These are phyloP conservation scores for Ochetophila trinervis DNA, from an alignment of 306 rosid species.

Conservation along the genomic window DNA sequence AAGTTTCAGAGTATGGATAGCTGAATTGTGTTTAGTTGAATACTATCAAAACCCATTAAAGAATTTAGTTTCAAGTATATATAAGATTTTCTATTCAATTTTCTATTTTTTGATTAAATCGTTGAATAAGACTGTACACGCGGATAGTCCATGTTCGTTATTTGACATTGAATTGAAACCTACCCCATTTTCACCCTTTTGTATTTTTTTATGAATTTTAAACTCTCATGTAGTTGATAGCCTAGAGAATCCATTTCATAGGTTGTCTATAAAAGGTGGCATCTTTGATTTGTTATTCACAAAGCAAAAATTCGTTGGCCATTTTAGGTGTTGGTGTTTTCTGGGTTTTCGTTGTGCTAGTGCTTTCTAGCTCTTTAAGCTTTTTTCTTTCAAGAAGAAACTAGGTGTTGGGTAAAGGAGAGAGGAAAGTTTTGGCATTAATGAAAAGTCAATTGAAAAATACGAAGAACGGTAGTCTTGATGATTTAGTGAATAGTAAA, in stretches of 20 bases:
- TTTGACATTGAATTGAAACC: conserved; percentile 27
- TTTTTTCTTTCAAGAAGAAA: conserved; percentile 47
- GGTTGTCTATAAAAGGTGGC: conserved; percentile 22
- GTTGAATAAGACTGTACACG: conserved; percentile 36
- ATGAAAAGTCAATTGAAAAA: conserved; percentile 50
- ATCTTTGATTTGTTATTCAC: conserved; percentile 5
- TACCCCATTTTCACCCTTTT: conserved; percentile 13
- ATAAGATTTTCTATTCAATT: background rate
- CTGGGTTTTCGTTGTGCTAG: conserved; percentile 11
- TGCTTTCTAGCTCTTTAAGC: conserved; percentile 3
- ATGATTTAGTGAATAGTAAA: conserved; percentile 26
- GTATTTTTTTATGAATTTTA: too few relatives aligned
- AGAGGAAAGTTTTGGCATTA: conserved; percentile 23
- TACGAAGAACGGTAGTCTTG: conserved; percentile 43
- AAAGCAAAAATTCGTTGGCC: background rate
- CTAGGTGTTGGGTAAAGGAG: conserved; percentile 10
- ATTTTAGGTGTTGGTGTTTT: background rate
- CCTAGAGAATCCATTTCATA: background rate
- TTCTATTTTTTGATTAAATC: background rate
- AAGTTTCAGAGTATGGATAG: too few relatives aligned
- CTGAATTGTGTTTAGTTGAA: too few relatives aligned
- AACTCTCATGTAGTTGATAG: too few relatives aligned
- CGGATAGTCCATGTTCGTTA: conserved; percentile 26
- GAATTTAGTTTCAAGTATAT: background rate
- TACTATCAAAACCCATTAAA: background rate